A percentile compares a stretch with the other conserved stretches of the same genome.
phyloP scores from a whole-genome alignment of 78 protist species.

The Chrysochromulina parva region DNA sequence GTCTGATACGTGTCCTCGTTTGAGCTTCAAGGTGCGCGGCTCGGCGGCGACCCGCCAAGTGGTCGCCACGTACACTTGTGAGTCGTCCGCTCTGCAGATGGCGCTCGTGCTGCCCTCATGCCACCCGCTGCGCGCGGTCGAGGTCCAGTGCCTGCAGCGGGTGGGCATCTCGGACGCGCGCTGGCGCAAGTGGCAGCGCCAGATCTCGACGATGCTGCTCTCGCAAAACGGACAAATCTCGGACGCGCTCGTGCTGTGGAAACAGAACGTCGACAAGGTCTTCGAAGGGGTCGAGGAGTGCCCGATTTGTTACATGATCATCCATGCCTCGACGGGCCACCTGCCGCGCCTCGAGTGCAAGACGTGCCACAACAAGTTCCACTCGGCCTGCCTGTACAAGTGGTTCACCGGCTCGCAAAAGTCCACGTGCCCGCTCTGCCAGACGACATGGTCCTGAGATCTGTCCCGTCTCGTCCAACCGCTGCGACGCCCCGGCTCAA shows the following conservation, averaged over 20 bases:
- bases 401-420: slow-evolving; percentile 76
- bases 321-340: slow-evolving; percentile 52
- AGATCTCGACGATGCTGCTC: slow-evolving; percentile 68
- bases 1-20: too few relatives aligned
- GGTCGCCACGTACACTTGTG: not conserved
- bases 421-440: slow-evolving; percentile 74
- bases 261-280: slow-evolving; percentile 54
- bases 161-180: slow-evolving; percentile 70
- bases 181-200: slow-evolving; percentile 71
- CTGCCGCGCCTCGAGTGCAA: slow-evolving; percentile 73
- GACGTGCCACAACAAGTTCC: slow-evolving; percentile 46
- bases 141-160: slow-evolving; percentile 37
- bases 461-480: too few relatives aligned
- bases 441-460: not conserved
- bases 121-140: not conserved
- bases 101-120: slow-evolving; percentile 44
- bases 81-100: slow-evolving; percentile 8
- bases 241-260: slow-evolving; percentile 75
- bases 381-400: slow-evolving; percentile 75
- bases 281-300: slow-evolving; percentile 84
- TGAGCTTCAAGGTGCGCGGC: not conserved
- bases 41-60: not conserved
- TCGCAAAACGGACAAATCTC: slow-evolving; percentile 70
- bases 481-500: too few relatives aligned
- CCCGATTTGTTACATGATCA: slow-evolving; percentile 78